Base-by-base conservation (phyloP, 257 asterid genomes). In the Mentha longifolia region DNA sequence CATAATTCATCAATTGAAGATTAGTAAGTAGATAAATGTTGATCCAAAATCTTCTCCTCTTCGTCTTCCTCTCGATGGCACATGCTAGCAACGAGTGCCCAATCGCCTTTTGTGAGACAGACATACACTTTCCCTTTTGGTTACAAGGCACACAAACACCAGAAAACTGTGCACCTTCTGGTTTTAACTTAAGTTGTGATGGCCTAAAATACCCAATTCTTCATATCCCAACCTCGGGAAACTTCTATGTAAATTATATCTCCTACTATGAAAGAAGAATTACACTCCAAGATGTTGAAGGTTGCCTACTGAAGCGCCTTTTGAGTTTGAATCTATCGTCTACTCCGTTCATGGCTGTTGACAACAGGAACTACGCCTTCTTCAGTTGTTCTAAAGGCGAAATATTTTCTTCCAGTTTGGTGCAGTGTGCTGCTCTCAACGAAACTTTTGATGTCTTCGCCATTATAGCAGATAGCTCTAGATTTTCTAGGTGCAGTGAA, bases 291-390 rank as follows among this genome's bases (percentile, higher is more conserved):
- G 89, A 88, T 71, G 83, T 90, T 5, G 49, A 70, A 30, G 47
- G 46, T 50, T 85, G 95, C 79, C 88, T 88, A 67, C 84, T 88
- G 8, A 43, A 55, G 10, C 72, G 84, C 62, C 81, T 88, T 35
- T 12, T 80, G 58, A 67, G 68, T 71, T 71, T 85, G 28, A 80
- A 77, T 47, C 75, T 81, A 12, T 76, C 91, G 7, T 64, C 74
- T 20, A 73, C 89, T 11, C 83, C 86, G 25, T 80, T 88, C 74
- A 52, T 16, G 58, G 78, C 80, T 10, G 67, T 68, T 41, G 75
- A 42, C 51, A 71, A 67, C 43, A 70, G 54, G 66, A 83, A 78
- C 59, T 85, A 78, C 62, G 85, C 91, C 45, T 79, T 88, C 41
- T 58, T 84, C 46, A 76, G 80, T 9, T 88, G 92, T 79, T 61